Evolutionary conservation across 345 rosid genomes (phyloP).

Genomic region (Hibiscus trionum): DNA sequence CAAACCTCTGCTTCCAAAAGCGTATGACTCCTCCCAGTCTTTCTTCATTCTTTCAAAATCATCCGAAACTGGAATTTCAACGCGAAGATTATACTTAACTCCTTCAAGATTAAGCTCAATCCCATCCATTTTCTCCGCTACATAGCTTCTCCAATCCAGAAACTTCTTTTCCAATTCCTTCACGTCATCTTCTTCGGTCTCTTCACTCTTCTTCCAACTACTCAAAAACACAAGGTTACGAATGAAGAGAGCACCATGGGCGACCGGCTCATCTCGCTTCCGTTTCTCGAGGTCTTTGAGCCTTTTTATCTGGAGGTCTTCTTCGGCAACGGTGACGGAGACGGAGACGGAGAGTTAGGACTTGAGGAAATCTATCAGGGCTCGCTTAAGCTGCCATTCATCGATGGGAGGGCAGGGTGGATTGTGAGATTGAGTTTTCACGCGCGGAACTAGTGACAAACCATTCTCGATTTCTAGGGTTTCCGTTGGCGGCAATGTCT

Average conservation of each 20-base stretch:
- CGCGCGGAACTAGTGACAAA: slow-evolving; percentile 58
- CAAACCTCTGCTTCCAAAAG: slow-evolving; percentile 51
- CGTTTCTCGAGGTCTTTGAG: slow-evolving; percentile 79
- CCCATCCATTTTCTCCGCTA: slow-evolving; percentile 71
- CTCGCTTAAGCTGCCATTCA: slow-evolving; percentile 84
- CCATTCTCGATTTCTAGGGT: slow-evolving; percentile 60
- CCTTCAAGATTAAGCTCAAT: slow-evolving; percentile 83
- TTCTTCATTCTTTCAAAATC: slow-evolving; percentile 68
- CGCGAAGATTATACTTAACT: slow-evolving; percentile 56
- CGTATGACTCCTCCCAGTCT: slow-evolving; percentile 67
- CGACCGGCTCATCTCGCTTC: slow-evolving; percentile 81
- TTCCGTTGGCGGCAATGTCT: slow-evolving; percentile 51
- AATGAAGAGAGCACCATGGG: slow-evolving; percentile 53
- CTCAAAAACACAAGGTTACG: slow-evolving; percentile 77
- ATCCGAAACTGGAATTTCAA: slow-evolving; percentile 47
- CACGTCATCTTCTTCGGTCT: slow-evolving; percentile 28
- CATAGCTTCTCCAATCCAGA: slow-evolving; percentile 66
- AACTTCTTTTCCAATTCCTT: slow-evolving; percentile 56
- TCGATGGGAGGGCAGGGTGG: slow-evolving; percentile 56
- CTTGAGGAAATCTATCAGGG: slow-evolving; percentile 60
- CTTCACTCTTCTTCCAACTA: slow-evolving; percentile 21
- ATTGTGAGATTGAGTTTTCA: slow-evolving; percentile 58
- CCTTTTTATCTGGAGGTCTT: slow-evolving; percentile 54
- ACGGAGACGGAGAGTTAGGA: slow-evolving; percentile 42
- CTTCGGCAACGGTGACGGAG: slow-evolving; percentile 49